Evolutionary conservation across 2,329 filamentous ascomycete genomes (phyloP), one percentile per base, ranked within the genome.

Genomic region (Sordariomycetes sp.): DNA sequence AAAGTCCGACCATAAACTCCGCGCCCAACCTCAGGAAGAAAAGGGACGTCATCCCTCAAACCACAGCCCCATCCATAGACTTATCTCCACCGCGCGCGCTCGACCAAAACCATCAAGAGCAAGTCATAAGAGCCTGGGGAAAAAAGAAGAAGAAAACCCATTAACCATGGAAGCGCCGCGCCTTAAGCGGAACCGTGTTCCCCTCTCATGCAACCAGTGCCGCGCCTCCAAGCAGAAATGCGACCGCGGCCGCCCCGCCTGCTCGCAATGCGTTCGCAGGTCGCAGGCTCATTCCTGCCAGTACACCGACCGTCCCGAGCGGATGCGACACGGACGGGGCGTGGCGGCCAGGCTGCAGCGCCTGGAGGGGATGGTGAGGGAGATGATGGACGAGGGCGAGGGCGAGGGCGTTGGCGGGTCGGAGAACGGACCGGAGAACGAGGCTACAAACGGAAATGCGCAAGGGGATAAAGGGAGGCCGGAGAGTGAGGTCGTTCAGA

Each of bases 351-450:
- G 80, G 57, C 69, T 83, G 54, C 77, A 74, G 65, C 73, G 79
- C 56, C 77, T 84, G 0, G 80, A 83, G 66, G 77, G 77, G 58
- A 77, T 83, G 74, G 78, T 83, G n/a, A 74, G 80, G 40, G 74
- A 71, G 57, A 80, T 82, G 70, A 77, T 83, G 70, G 75, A 78
- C 22, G 63, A 67, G 3, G 72, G 74, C 32, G 69, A 63, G 3
- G 60, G 56, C 11, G 53, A 37, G 34, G 34, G n/a, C n/a, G n/a
- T n/a, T n/a, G n/a, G n/a, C n/a, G n/a, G n/a, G n/a, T n/a, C n/a
- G n/a, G n/a, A n/a, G n/a, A n/a, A n/a, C n/a, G n/a, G n/a, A n/a
- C 54, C 48, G n/a, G 22, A 22, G 20, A 24, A 24, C 20, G 25
- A 14, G 12, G 25, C 12, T 52, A 22, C 18, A 14, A n/a, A 20